phyloP scores from a whole-genome alignment of 208 protist species.

The Crithidia sp. region DNA sequence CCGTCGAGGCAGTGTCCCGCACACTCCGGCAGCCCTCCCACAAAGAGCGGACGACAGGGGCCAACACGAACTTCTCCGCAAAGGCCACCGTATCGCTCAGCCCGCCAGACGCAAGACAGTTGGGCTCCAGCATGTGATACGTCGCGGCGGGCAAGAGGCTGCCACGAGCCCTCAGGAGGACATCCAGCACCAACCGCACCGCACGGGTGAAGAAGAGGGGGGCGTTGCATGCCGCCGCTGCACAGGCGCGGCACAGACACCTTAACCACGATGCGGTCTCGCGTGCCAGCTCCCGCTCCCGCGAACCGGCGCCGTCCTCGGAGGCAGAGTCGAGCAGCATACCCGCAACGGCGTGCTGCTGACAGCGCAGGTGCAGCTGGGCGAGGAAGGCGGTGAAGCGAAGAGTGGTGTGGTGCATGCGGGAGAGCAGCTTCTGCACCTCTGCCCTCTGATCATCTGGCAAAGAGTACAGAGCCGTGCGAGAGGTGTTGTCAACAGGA shows the following conservation, averaged over 20 bases:
- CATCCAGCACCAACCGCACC: constrained; percentile 24
- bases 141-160: constrained; percentile 21
- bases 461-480: not conserved
- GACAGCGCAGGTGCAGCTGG: constrained; percentile 32
- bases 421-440: constrained; percentile 26
- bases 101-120: not conserved
- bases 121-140: constrained; percentile 17
- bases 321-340: constrained; percentile 22
- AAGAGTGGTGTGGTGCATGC: constrained; percentile 31
- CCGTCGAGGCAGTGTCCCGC: not conserved
- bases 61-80: constrained; percentile 6
- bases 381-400: constrained; percentile 33
- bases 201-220: constrained; percentile 18
- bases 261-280: constrained; percentile 19
- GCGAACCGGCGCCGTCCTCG: constrained; percentile 14
- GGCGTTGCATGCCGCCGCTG: not conserved
- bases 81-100: constrained; percentile 14
- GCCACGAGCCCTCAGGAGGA: constrained; percentile 19
- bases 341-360: constrained; percentile 14
- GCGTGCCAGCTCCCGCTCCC: constrained; percentile 18
- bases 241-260: not conserved
- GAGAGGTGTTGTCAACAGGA: not conserved
- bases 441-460: not conserved
- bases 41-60: constrained; percentile 11
- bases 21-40: constrained; percentile 15